These are phyloP conservation scores for Euphorbia peplus DNA, from an alignment of 345 rosid genomes.

Conservation along the genomic window DNA sequence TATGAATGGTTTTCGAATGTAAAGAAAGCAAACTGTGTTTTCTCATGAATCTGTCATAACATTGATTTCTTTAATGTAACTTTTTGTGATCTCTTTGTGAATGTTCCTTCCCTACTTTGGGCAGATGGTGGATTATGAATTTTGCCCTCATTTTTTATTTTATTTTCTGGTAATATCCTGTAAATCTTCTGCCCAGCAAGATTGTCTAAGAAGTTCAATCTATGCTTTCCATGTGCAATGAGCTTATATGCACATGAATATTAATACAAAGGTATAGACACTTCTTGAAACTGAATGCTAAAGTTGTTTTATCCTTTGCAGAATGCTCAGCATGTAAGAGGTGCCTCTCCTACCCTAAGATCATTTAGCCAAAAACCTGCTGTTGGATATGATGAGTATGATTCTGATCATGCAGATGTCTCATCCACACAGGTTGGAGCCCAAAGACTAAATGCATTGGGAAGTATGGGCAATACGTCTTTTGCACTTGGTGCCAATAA, in stretches of 20 bases:
- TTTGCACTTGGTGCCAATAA: conserved; percentile 47
- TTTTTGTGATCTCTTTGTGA: background rate
- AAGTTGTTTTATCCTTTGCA: conserved; percentile 23
- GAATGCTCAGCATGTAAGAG: conserved; percentile 47
- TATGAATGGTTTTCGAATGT: background rate
- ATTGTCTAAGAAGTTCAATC: background rate
- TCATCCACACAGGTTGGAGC: conserved; percentile 46
- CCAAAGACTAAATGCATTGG: conserved; percentile 46
- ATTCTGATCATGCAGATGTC: conserved; percentile 49
- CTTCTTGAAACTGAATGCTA: conserved; percentile 18
- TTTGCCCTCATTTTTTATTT: background rate
- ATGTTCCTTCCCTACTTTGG: background rate
- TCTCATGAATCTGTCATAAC: background rate
- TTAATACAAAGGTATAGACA: conserved; percentile 9
- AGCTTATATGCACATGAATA: conserved; percentile 1
- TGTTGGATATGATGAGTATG: conserved; percentile 44
- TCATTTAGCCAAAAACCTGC: conserved; percentile 41
- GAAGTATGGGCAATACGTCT: conserved; percentile 43
- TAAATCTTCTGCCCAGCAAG: conserved; percentile 4
- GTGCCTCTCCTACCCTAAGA: conserved; percentile 42
- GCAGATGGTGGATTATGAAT: background rate
- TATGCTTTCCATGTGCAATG: background rate
- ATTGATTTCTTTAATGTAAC: background rate
- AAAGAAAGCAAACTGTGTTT: background rate
- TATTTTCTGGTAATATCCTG: background rate